Evolutionary conservation across 345 rosid genomes (phyloP).

Genomic region (Eucalyptus coolabah): DNA sequence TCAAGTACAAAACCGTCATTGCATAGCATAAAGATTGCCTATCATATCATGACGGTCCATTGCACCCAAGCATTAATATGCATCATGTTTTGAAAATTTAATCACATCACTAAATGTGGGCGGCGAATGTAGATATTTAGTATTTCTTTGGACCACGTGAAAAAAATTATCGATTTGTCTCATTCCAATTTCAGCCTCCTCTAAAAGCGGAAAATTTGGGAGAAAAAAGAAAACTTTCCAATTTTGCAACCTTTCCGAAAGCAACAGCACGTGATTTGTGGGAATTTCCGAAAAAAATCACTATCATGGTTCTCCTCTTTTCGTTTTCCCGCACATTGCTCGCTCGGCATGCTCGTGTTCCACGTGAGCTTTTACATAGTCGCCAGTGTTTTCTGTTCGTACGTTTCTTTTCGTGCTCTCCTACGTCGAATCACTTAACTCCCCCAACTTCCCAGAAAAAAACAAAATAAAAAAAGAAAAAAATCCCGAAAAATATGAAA

Average conservation of each 20-base stretch:
- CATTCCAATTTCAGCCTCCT: not conserved
- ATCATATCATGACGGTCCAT: too few relatives aligned
- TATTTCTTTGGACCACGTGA: not conserved
- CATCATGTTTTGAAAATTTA: not conserved
- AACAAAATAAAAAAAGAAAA: not conserved
- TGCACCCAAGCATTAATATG: accelerated
- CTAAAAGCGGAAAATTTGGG: not conserved
- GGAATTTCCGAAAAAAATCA: not conserved
- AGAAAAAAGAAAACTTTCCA: not conserved
- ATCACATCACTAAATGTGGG: not conserved
- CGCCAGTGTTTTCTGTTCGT: not conserved
- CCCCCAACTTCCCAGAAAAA: not conserved
- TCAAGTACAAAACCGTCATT: not conserved
- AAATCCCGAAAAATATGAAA: not conserved
- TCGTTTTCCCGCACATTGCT: not conserved
- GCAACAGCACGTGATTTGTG: not conserved
- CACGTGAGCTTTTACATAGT: not conserved
- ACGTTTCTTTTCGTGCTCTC: not conserved
- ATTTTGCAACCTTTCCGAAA: not conserved
- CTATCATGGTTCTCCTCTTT: not conserved
- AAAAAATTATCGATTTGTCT: not conserved
- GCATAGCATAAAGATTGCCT: not conserved
- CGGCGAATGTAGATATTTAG: not conserved
- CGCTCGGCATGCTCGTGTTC: not conserved
- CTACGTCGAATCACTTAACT: not conserved